Conservation (phyloP, 345 rosid species). For the Eucalyptus victrix region DNA sequence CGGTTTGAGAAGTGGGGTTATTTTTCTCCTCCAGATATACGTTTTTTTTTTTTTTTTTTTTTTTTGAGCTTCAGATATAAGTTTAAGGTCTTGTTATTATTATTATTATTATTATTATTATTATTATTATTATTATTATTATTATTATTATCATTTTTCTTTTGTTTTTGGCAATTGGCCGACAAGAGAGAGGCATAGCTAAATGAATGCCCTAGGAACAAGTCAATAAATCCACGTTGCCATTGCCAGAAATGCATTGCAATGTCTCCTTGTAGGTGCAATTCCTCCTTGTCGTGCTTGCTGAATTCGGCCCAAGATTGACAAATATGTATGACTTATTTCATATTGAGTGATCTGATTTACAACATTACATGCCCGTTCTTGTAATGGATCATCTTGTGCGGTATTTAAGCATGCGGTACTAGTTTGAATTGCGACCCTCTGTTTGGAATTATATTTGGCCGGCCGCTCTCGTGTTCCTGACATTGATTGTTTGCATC, state of each 20-base stretch:
- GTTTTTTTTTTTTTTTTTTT: no score
- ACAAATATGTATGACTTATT: not conserved
- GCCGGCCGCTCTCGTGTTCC: not conserved
- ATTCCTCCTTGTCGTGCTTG: not conserved
- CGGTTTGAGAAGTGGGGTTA: no score
- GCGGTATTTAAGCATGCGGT: not conserved
- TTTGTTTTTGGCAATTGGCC: not conserved
- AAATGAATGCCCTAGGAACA: no score
- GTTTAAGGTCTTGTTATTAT: accelerated
- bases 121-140: no score
- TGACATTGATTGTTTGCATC: not conserved
- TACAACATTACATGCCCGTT: not conserved
- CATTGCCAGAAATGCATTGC: not conserved
- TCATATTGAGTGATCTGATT: not conserved
- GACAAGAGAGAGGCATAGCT: not conserved
- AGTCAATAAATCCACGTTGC: not conserved
- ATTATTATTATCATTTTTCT: no score
- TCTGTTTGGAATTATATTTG: not conserved
- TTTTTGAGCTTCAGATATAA: no score
- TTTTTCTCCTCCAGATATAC: no score
- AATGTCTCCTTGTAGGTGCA: not conserved
- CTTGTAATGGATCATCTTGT: not conserved
- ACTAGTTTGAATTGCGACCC: not conserved
- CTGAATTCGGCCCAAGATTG: not conserved
- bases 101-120: no score